phyloP scores from a whole-genome alignment of 495 filamentous ascomycete species.

The Aspergillus cavernicola region DNA sequence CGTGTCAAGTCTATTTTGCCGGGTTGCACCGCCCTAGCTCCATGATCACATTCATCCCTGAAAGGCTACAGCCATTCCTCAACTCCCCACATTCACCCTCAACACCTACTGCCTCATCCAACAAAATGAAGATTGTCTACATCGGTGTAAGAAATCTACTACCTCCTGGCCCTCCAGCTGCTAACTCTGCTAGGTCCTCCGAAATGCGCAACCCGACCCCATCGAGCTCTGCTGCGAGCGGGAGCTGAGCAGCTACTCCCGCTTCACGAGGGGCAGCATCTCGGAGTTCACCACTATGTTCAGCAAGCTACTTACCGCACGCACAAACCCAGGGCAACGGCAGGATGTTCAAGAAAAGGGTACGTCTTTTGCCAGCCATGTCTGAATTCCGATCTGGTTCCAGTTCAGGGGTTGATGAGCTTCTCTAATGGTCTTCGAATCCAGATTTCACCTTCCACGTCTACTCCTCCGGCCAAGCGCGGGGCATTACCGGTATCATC shows the following conservation, averaged over 20 bases:
- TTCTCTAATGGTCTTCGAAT: not conserved
- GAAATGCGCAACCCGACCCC: conserved; percentile 74
- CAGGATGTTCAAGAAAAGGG: conserved; percentile 78
- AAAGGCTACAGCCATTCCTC: not conserved
- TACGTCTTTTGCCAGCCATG: conserved; percentile 41
- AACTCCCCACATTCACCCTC: conserved; percentile 6
- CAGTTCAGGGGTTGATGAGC: not conserved
- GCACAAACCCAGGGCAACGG: conserved; percentile 79
- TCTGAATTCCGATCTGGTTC: not conserved
- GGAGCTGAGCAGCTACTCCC: conserved; percentile 74
- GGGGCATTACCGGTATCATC: conserved; percentile 78
- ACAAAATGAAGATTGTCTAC: conserved; percentile 15
- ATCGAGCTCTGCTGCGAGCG: conserved; percentile 76
- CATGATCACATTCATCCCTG: not conserved
- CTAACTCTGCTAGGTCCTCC: conserved; percentile 60
- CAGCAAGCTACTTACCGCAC: conserved; percentile 66
- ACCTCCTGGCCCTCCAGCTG: not conserved
- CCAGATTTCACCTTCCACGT: conserved; percentile 66
- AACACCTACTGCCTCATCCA: not conserved
- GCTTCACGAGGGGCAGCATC: conserved; percentile 63
- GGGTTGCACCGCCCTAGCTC: not conserved
- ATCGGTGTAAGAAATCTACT: conserved; percentile 6
- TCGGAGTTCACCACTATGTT: conserved; percentile 55
- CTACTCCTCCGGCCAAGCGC: conserved; percentile 74
- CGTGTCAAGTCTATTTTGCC: conserved; percentile 4